Evolutionary conservation across 495 filamentous ascomycete genomes (phyloP).

Genomic region (Podospora pseudopauciseta): DNA sequence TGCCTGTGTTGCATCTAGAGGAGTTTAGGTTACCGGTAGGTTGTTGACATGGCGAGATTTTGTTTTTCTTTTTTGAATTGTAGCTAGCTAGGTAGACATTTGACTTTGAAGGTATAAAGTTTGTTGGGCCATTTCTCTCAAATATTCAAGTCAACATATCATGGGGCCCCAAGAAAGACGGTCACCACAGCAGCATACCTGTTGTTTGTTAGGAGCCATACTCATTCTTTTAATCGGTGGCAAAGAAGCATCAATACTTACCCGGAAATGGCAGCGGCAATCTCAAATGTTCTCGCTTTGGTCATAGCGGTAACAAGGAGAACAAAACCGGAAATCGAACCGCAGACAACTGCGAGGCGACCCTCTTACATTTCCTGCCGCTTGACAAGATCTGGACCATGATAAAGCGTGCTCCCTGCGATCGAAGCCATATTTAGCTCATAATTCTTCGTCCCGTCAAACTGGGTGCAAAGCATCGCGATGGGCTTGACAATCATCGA

Average conservation of each 20-base stretch:
- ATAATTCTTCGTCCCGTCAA: no score
- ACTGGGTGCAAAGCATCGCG: no score
- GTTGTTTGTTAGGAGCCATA: neutral
- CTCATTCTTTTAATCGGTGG: neutral
- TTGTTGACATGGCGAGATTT: neutral
- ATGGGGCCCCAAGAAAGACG: neutral
- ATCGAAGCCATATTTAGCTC: no score
- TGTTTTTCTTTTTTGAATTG: neutral
- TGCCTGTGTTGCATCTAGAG: neutral
- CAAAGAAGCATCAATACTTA: neutral
- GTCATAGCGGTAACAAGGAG: neutral
- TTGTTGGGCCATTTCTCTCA: no score
- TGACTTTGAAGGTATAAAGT: neutral
- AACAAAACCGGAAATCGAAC: neutral
- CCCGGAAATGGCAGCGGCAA: neutral
- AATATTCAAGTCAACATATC: neutral
- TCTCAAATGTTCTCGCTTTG: neutral
- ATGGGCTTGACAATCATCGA: no score
- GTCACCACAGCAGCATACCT: neutral
- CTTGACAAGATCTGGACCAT: no score
- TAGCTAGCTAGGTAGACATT: neutral
- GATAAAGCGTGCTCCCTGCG: no score
- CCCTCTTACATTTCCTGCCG: neutral
- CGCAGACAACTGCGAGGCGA: neutral
- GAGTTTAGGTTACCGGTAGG: neutral